Percentiles rank a stretch among this genome's conserved stretches.
Conservation (phyloP, 1,284 basidiomycete species). For the Sanguinoderma infundibulare region DNA sequence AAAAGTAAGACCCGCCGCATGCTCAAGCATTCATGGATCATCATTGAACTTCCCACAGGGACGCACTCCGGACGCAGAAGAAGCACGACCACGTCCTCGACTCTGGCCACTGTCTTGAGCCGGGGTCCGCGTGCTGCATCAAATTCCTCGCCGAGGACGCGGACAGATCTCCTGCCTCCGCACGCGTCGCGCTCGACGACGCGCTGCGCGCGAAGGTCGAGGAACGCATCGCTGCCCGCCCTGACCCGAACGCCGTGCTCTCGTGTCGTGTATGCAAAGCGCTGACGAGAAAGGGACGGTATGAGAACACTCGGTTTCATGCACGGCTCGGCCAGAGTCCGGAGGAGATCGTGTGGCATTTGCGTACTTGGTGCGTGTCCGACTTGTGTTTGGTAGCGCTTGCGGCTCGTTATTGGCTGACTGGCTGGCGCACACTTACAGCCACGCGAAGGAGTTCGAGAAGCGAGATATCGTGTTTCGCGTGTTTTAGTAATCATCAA, state of each 20-base stretch:
- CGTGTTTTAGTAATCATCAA: too few species aligned
- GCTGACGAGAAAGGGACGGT: neutral
- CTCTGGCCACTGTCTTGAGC: neutral
- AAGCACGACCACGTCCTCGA: neutral
- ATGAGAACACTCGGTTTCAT: too few species aligned
- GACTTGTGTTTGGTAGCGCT: neutral
- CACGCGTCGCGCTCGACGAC: neutral
- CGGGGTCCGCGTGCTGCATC: neutral
- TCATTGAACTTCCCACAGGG: too few species aligned
- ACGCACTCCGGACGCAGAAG: neutral
- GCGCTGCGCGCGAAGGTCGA: constrained; percentile 3
- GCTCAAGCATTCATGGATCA: too few species aligned
- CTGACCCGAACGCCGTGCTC: neutral
- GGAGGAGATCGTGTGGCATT: constrained; percentile 10
- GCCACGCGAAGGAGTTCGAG: constrained; percentile 16
- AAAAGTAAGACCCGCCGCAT: too few species aligned
- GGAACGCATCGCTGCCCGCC: neutral
- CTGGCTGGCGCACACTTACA: neutral
- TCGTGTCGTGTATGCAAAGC: constrained; percentile 9
- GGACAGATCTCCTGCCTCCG: neutral
- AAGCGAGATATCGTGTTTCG: constrained; percentile 7
- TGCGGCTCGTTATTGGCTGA: neutral
- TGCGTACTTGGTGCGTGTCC: constrained; percentile 6
- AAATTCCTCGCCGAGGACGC: constrained; percentile 5
- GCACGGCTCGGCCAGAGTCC: too few species aligned